Conservation (phyloP, 495 filamentous ascomycete species). For the Choiromyces venosus region DNA sequence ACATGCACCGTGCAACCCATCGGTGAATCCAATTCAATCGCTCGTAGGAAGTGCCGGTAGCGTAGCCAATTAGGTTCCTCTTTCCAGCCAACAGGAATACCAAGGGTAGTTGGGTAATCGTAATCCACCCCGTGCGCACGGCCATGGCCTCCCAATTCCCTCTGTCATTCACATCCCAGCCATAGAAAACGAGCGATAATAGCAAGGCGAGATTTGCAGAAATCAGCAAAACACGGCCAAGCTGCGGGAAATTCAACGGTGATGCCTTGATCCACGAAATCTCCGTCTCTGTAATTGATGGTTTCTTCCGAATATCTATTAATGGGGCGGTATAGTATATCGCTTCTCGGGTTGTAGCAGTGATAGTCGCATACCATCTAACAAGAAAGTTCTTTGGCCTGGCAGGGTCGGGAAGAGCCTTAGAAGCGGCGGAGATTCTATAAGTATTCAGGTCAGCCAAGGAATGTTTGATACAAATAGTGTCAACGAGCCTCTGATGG, state of each 20-base stretch:
- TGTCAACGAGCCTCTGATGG: slow-evolving; percentile 48
- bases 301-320: slow-evolving; percentile 14
- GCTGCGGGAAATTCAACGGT: slow-evolving; percentile 51
- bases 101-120: slow-evolving; percentile 74
- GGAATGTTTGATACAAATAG: not conserved
- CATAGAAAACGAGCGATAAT: slow-evolving; percentile 48
- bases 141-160: slow-evolving; percentile 64
- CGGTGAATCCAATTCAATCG: slow-evolving; percentile 79
- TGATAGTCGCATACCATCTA: slow-evolving; percentile 58
- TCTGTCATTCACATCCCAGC: slow-evolving; percentile 41
- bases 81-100: slow-evolving; percentile 75
- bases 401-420: slow-evolving; percentile 53
- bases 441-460: slow-evolving; percentile 1
- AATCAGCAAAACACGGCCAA: slow-evolving; percentile 54
- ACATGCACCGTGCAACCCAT: slow-evolving; percentile 69
- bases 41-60: slow-evolving; percentile 66
- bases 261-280: slow-evolving; percentile 35
- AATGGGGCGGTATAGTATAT: slow-evolving; percentile 57
- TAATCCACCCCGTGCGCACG: slow-evolving; percentile 69
- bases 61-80: slow-evolving; percentile 63
- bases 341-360: slow-evolving; percentile 62
- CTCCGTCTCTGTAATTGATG: slow-evolving; percentile 1
- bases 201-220: slow-evolving; percentile 57
- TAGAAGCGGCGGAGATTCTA: slow-evolving; percentile 43
- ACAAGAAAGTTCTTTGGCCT: slow-evolving; percentile 57